Base-by-base conservation (phyloP, 2,329 filamentous ascomycete species). In the Drechslera avenae region DNA sequence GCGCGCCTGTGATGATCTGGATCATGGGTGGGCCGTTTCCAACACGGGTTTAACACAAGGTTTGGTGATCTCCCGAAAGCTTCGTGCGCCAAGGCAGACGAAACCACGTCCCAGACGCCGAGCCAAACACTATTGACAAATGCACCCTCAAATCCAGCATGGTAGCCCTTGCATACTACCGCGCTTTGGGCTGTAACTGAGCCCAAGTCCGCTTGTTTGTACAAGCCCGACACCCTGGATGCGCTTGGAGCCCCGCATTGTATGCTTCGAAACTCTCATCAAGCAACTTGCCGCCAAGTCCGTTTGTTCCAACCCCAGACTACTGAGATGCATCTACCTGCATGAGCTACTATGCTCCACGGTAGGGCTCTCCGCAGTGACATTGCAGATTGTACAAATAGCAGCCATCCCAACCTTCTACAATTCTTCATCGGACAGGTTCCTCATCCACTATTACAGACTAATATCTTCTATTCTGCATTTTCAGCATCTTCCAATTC, bases 21-120 rank as follows among this genome's bases (percentile, higher is more conserved):
- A 32, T 40, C 30, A 43, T 35, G 28, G 40, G 50, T 46, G 40
- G 52, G 37, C 14, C 42, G 31, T 40, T 46, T 42, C n/a, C 42
- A 51, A 53, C 52, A 44, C 56, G 52, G 41, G 41, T 56, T 58
- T 40, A 43, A 54, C 32, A 57, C 56, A 66, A 63, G 57, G 53
- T 45, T 47, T 51, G 49, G 50, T 42, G 57, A 62, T 63, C 53
- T 50, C 47, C 33, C 33, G 44, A 47, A 67, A 66, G 63, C 61
- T 59, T 67, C 43, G 51, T 17, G 37, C 46, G 67, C 64, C 64
- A 69, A 69, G 68, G 49, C 52, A 30, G 19, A 45, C 63, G 67
- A 72, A 72, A 72, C 68, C 35, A 28, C 43, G 54, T 49, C 57
- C 60, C 64, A 68, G 52, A 72, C 68, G 62, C 59, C 51, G 56